phyloP scores from a whole-genome alignment of 192 early-diverging fungal genomes.

The Coemansia biformis region DNA sequence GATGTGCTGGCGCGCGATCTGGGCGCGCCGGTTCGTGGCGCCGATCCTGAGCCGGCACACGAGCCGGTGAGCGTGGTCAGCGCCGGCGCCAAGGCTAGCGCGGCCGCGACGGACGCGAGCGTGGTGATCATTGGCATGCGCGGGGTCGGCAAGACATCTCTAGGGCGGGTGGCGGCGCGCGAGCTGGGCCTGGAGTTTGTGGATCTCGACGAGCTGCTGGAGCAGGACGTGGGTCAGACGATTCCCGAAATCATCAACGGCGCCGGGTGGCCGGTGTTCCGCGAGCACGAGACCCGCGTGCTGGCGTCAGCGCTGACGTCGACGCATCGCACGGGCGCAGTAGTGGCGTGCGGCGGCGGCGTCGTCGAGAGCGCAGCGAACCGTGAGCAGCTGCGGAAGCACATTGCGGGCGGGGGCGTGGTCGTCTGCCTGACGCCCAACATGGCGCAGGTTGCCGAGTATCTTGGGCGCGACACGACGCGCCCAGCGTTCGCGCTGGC shows the following conservation, averaged over 20 bases:
- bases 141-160: slow-evolving; percentile 91
- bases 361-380: slow-evolving; percentile 77
- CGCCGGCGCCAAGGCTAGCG: no score
- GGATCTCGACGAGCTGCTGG: slow-evolving; percentile 86
- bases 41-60: slow-evolving; percentile 16
- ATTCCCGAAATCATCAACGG: slow-evolving; percentile 74
- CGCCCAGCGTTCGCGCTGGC: slow-evolving; percentile 76
- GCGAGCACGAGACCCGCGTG: slow-evolving; percentile 67
- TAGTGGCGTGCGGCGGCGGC: slow-evolving; percentile 93
- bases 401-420: slow-evolving; percentile 51
- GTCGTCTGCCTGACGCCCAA: slow-evolving; percentile 75
- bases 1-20: slow-evolving; percentile 82
- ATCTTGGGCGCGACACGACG: slow-evolving; percentile 73
- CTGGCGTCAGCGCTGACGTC: slow-evolving; percentile 58
- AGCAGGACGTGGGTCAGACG: slow-evolving; percentile 59
- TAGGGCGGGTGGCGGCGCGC: slow-evolving; percentile 70
- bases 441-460: slow-evolving; percentile 73
- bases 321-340: slow-evolving; percentile 54
- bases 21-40: slow-evolving; percentile 51
- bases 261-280: slow-evolving; percentile 84
- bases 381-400: slow-evolving; percentile 62
- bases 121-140: slow-evolving; percentile 98
- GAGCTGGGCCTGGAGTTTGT: slow-evolving; percentile 68
- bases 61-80: no score
- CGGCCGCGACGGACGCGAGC: slow-evolving; percentile 46